These are phyloP conservation scores for Botryotinia convoluta DNA, from an alignment of 2,329 filamentous ascomycete species.

Conservation along the genomic window DNA sequence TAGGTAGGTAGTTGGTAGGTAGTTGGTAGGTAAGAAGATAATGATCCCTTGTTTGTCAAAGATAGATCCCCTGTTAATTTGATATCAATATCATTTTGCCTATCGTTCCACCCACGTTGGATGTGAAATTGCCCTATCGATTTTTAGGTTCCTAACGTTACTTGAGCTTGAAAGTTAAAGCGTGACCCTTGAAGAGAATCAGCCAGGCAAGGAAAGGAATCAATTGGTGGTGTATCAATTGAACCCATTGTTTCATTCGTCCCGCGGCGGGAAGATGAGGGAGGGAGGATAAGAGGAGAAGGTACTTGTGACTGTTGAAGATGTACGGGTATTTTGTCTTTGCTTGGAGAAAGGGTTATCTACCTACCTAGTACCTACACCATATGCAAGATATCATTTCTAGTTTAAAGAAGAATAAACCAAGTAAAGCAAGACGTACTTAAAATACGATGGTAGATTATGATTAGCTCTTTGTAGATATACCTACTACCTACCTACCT, in stretches of 20 bases:
- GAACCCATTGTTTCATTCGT: not conserved
- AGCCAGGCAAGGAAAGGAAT: not conserved
- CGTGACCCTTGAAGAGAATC: not conserved
- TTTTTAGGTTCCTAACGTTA: not conserved
- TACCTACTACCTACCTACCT: accelerated
- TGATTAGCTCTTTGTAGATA: not conserved
- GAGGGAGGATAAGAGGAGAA: not conserved
- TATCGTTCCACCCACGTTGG: not conserved
- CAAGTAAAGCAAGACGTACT: not conserved
- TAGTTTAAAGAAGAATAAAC: too few species aligned
- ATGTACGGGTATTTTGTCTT: not conserved
- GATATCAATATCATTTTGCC: not conserved
- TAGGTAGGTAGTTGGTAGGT: not conserved
- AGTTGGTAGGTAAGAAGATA: not conserved
- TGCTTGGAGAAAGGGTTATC: not conserved
- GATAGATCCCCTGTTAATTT: not conserved
- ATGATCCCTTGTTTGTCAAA: not conserved
- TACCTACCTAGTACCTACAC: too few species aligned
- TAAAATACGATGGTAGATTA: not conserved
- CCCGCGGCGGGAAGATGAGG: not conserved
- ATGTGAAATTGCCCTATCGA: not conserved
- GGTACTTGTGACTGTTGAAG: not conserved
- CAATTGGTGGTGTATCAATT: not conserved
- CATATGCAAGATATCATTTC: too few species aligned
- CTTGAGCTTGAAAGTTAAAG: not conserved